Evolutionary conservation across 169 alveolate genomes (phyloP), one percentile per base, ranked within the genome.

Genomic region (Condylostoma magnum): DNA sequence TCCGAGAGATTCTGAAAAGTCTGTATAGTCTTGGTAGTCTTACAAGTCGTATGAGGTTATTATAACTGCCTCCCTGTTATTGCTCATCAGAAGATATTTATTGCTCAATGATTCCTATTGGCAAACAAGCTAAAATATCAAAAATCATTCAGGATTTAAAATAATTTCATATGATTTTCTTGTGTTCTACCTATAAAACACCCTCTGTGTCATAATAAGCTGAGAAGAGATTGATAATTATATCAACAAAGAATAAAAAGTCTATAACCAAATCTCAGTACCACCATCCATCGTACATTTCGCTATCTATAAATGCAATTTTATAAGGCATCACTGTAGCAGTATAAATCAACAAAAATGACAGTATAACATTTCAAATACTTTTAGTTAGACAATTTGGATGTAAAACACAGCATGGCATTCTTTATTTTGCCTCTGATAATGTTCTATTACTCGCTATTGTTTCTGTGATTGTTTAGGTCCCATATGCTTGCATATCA

Each of bases 81-180:
- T n/a, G n/a, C n/a, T n/a, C n/a, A n/a, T n/a, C n/a, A n/a, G n/a
- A n/a, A n/a, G n/a, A n/a, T n/a, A n/a, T n/a, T n/a, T n/a, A n/a
- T n/a, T n/a, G n/a, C n/a, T 65, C 34, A 34, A 63, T n/a, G 0
- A 74, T 18, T 5, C 75, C 60, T 1, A 82, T 25, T 6, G 95
- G 95, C 48, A 89, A 58, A 30, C 88, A 70, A 0, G 90, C 79
- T 2, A 85, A 6, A 1, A 83, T 51, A 76, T 87, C 93, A 3
- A 81, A 44, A 18, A 75, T 28, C 52, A 87, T 75, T 90, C 93
- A 87, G 4, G 85, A 60, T 57, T 74, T 68, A 5, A 87, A 20
- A 72, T 87, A 87, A 36, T 27, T 68, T 8, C 20, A 3, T 4
- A 84, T 31, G 4, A 87, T 82, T 27, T 15, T 33, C 28, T 65